These are phyloP conservation scores for Ophiocordyceps sinensis DNA, from an alignment of 2,329 filamentous ascomycete genomes.

Conservation along the genomic window DNA sequence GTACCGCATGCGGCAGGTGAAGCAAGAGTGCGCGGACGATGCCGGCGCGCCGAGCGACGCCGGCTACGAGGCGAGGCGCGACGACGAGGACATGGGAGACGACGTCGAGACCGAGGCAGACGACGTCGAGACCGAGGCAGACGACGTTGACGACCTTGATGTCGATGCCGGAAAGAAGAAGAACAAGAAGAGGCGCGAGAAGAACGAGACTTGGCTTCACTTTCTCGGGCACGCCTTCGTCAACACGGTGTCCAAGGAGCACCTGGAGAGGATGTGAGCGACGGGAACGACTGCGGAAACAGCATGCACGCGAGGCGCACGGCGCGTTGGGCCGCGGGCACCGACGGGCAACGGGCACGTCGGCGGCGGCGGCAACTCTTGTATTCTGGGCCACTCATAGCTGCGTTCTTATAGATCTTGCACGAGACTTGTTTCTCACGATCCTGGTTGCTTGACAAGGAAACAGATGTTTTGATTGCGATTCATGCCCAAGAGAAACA, in stretches of 20 bases:
- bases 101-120: conserved; percentile 2
- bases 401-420: no score
- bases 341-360: no score
- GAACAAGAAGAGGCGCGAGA: conserved; percentile 36
- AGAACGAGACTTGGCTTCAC: conserved; percentile 59
- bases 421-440: no score
- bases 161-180: conserved; percentile 22
- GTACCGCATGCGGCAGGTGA: conserved; percentile 49
- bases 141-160: conserved; percentile 12
- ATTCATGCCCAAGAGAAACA: no score
- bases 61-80: conserved; percentile 12
- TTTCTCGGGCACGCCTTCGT: conserved; percentile 74
- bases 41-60: conserved; percentile 10
- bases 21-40: conserved; percentile 1
- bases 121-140: conserved; percentile 9
- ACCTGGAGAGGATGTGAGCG: conserved; percentile 37
- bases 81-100: conserved; percentile 4
- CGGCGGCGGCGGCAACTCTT: no score
- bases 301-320: not conserved
- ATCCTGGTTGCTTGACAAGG: no score
- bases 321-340: no score
- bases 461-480: no score
- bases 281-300: not conserved
- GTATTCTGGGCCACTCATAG: no score
- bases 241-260: conserved; percentile 49